A percentile compares a stretch with the other conserved stretches of the same genome.
These are phyloP conservation scores for Globisporangium perplexum DNA, from an alignment of 352 stramenopile genomes.

Conservation along the genomic window DNA sequence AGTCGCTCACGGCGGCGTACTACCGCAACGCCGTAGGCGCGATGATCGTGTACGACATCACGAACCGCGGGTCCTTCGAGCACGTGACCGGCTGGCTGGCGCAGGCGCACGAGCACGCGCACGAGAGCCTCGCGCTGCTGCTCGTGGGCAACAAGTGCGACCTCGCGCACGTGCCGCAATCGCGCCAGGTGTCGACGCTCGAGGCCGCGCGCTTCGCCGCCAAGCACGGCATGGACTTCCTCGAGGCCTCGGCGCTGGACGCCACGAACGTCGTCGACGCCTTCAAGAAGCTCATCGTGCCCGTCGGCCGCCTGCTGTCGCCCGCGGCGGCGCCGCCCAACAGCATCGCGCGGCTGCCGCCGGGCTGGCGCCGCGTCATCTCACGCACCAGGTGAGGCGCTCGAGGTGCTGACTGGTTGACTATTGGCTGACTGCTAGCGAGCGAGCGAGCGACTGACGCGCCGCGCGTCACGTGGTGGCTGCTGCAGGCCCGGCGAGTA, in stretches of 20 bases:
- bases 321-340: constrained; percentile 33
- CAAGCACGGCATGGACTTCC: constrained; percentile 79
- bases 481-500: constrained; percentile 64
- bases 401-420: neutral
- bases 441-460: neutral
- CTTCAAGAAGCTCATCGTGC: constrained; percentile 87
- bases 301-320: constrained; percentile 71
- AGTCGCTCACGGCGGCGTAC: constrained; percentile 90
- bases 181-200: constrained; percentile 79
- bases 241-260: constrained; percentile 81
- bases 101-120: constrained; percentile 77
- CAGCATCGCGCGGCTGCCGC: constrained; percentile 63
- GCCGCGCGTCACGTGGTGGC: neutral
- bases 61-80: constrained; percentile 80
- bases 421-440: neutral
- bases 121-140: constrained; percentile 79
- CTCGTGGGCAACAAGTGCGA: constrained; percentile 89
- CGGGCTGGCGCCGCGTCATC: constrained; percentile 72
- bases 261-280: constrained; percentile 84
- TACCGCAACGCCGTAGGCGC: constrained; percentile 89
- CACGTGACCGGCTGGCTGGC: constrained; percentile 71
- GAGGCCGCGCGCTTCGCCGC: constrained; percentile 80
- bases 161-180: constrained; percentile 66
- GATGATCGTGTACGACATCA: constrained; percentile 93
- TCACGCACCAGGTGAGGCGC: constrained; percentile 51